Conservation (phyloP, 768 basidiomycete species). For the Tubosaeta brunneosetosa region DNA sequence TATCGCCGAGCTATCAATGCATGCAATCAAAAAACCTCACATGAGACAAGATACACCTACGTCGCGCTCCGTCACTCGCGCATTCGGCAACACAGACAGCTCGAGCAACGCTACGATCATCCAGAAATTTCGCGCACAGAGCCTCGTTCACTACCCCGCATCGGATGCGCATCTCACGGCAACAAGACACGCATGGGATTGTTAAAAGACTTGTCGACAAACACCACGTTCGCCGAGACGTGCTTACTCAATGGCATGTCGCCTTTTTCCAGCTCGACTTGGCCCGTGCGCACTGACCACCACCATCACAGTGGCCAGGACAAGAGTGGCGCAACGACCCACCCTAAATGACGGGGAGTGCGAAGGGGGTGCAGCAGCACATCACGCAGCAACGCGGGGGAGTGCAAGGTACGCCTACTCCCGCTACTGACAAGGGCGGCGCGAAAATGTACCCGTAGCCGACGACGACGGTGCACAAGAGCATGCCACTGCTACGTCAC, state of each 20-base stretch:
- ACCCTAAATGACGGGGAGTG: too few relatives aligned
- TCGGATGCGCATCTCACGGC: not conserved
- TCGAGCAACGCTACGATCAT: slow-evolving; percentile 83
- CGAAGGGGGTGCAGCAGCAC: too few relatives aligned
- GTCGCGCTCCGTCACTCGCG: slow-evolving; percentile 80
- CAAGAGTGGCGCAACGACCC: too few relatives aligned
- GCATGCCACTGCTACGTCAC: too few relatives aligned
- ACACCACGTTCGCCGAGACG: slow-evolving; percentile 84
- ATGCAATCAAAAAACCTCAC: not conserved
- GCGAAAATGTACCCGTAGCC: too few relatives aligned
- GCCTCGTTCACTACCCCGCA: slow-evolving; percentile 70
- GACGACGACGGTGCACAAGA: too few relatives aligned
- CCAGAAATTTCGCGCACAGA: slow-evolving; percentile 84
- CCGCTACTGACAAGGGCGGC: too few relatives aligned
- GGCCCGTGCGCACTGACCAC: slow-evolving; percentile 62
- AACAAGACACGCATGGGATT: slow-evolving; percentile 49
- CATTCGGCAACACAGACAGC: slow-evolving; percentile 75
- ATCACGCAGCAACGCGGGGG: too few relatives aligned
- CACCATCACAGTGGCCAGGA: too few relatives aligned
- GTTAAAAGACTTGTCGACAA: slow-evolving; percentile 81
- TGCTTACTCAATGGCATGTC: slow-evolving; percentile 73
- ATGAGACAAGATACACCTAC: slow-evolving; percentile 40
- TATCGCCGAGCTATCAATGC: slow-evolving; percentile 60
- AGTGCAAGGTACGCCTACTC: too few relatives aligned
- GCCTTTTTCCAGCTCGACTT: slow-evolving; percentile 76